Percentiles rank a stretch among this genome's conserved stretches.
phyloP scores from a whole-genome alignment of 1,284 basidiomycete species.

The Ustilago loliicola region DNA sequence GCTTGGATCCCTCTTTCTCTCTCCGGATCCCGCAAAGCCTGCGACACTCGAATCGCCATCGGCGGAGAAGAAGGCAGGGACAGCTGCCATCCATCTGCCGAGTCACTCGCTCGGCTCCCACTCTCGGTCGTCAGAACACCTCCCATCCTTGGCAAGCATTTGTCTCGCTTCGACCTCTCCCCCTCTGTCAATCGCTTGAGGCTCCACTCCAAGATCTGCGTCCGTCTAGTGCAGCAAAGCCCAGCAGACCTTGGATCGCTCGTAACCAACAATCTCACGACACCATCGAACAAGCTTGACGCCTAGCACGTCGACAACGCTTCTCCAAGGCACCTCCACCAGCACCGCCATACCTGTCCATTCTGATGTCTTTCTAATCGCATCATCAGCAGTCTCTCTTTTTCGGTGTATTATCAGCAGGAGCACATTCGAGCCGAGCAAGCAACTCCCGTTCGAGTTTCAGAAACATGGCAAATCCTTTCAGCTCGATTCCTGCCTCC shows the following conservation, averaged over 20 bases:
- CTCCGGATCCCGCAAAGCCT: too few species aligned
- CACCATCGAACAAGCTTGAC: background rate
- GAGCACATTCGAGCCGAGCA: background rate
- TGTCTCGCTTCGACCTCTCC: too few species aligned
- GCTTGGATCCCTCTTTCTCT: background rate
- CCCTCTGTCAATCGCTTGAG: too few species aligned
- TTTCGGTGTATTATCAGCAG: background rate
- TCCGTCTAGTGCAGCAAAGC: too few species aligned
- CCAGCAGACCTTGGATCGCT: background rate
- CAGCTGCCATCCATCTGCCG: background rate
- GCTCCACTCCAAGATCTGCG: too few species aligned
- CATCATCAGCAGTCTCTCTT: background rate
- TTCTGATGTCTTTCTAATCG: background rate
- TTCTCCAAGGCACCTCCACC: background rate
- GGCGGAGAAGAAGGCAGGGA: background rate
- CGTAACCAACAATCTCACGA: background rate
- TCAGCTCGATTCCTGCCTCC: constrained; percentile 13
- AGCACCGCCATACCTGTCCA: background rate
- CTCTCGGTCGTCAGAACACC: too few species aligned
- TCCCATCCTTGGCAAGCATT: too few species aligned
- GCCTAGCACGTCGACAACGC: too few species aligned
- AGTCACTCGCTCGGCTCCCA: too few species aligned
- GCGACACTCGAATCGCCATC: background rate
- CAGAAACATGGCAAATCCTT: constrained; percentile 8
- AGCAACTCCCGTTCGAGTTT: background rate